phyloP scores from a whole-genome alignment of 805 yeast species.

The Metschnikowia baotianmanensis region DNA sequence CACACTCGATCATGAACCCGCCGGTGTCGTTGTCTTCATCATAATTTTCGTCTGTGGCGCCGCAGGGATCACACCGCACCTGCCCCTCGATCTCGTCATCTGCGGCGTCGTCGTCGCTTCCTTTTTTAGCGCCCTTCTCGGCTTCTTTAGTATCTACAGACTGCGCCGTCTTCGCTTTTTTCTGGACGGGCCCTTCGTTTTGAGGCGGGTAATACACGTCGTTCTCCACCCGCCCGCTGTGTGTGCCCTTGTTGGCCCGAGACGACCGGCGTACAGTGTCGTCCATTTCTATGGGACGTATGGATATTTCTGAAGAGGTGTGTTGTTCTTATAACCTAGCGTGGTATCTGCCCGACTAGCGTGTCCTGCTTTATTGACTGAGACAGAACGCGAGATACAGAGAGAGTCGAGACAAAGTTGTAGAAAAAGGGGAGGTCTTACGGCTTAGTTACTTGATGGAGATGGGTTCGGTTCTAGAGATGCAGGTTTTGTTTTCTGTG shows the following conservation, averaged over 20 bases:
- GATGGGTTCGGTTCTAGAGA: not conserved
- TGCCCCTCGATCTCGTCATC: constrained; percentile 42
- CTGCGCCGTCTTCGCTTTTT: constrained; percentile 2
- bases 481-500: not conserved
- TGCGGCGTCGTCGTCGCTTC: too few species aligned
- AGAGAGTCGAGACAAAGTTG: too few species aligned
- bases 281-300: constrained; percentile 11
- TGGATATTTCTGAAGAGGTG: too few species aligned
- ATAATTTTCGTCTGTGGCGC: constrained; percentile 55
- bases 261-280: constrained; percentile 32
- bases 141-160: not conserved
- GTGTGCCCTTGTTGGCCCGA: constrained; percentile 41
- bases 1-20: constrained; percentile 67
- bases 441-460: too few species aligned
- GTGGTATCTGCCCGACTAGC: too few species aligned
- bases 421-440: too few species aligned
- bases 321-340: too few species aligned
- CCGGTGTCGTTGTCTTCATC: constrained; percentile 52
- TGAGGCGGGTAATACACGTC: constrained; percentile 18
- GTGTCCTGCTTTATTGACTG: too few species aligned
- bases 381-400: too few species aligned
- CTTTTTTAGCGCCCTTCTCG: not conserved
- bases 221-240: constrained; percentile 28
- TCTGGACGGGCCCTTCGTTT: constrained; percentile 11
- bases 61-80: constrained; percentile 62